These are phyloP conservation scores for Trichoderma sp. DNA, from an alignment of 2,329 filamentous ascomycete genomes.

Conservation along the genomic window DNA sequence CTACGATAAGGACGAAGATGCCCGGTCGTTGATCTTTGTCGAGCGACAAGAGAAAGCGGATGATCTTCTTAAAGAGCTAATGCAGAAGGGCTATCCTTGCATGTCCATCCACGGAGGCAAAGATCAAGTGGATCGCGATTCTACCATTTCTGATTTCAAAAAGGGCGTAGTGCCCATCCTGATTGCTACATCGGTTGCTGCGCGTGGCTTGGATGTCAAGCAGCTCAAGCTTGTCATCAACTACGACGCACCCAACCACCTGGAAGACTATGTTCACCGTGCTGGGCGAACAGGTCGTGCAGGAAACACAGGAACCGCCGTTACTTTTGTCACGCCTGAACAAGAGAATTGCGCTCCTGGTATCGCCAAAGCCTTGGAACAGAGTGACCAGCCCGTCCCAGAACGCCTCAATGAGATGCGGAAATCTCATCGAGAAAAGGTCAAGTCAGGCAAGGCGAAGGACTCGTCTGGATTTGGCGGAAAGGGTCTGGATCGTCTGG, in stretches of 20 bases:
- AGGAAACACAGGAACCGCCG: conserved; percentile 89
- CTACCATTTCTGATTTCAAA: conserved; percentile 91
- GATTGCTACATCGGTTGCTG: conserved; percentile 92
- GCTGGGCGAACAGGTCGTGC: conserved; percentile 91
- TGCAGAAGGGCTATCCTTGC: conserved; percentile 83
- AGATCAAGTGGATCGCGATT: conserved; percentile 89
- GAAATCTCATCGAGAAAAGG: conserved; percentile 79
- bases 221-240: conserved; percentile 95
- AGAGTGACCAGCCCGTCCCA: conserved; percentile 82
- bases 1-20: conserved; percentile 84
- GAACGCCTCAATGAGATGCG: conserved; percentile 64
- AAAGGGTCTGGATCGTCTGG: conserved; percentile 87
- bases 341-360: conserved; percentile 89
- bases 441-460: conserved; percentile 89
- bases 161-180: conserved; percentile 84
- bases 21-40: conserved; percentile 85
- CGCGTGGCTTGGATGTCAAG: conserved; percentile 92
- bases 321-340: conserved; percentile 89
- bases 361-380: conserved; percentile 86
- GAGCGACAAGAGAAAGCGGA: conserved; percentile 90
- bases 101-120: conserved; percentile 94
- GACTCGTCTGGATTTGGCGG: conserved; percentile 89
- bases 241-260: conserved; percentile 88
- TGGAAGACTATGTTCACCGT: conserved; percentile 96
- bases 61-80: conserved; percentile 71